phyloP scores from a whole-genome alignment of 148 eudicot genomes.

The Vaccinium darrowii region DNA sequence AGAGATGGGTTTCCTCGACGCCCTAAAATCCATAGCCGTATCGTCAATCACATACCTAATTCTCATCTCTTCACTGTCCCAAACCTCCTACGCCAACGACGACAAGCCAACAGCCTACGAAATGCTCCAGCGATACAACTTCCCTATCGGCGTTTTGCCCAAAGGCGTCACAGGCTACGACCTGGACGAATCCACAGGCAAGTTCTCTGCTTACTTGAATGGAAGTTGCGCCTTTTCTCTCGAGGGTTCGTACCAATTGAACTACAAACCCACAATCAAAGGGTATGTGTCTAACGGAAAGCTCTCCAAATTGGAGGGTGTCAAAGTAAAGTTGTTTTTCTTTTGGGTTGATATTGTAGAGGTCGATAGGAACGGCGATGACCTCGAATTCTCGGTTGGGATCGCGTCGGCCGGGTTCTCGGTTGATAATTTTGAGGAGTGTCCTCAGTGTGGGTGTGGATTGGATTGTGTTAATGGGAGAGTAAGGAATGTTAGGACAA shows the following conservation, averaged over 20 bases:
- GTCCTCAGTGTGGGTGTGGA: constrained; percentile 57
- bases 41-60: background rate
- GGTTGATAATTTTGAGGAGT: constrained; percentile 35
- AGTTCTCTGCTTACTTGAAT: constrained; percentile 32
- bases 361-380: constrained; percentile 31
- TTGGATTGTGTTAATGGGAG: constrained; percentile 31
- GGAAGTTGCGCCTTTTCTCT: constrained; percentile 38
- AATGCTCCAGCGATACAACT: constrained; percentile 30
- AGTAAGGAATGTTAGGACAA: background rate
- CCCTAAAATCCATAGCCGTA: background rate
- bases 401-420: constrained; percentile 46
- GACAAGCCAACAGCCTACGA: constrained; percentile 41
- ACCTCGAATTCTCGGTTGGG: constrained; percentile 51
- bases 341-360: constrained; percentile 49
- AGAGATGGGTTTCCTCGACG: background rate
- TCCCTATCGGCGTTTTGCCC: constrained; percentile 48
- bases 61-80: constrained; percentile 5
- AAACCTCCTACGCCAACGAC: background rate
- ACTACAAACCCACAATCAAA: constrained; percentile 34
- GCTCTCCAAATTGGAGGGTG: constrained; percentile 32
- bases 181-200: constrained; percentile 36
- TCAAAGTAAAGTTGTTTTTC: constrained; percentile 40
- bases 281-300: constrained; percentile 28
- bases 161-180: constrained; percentile 47
- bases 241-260: constrained; percentile 39